Evolutionary conservation across 1,284 basidiomycete genomes (phyloP).

Genomic region (Rhizopogon hawkerae): DNA sequence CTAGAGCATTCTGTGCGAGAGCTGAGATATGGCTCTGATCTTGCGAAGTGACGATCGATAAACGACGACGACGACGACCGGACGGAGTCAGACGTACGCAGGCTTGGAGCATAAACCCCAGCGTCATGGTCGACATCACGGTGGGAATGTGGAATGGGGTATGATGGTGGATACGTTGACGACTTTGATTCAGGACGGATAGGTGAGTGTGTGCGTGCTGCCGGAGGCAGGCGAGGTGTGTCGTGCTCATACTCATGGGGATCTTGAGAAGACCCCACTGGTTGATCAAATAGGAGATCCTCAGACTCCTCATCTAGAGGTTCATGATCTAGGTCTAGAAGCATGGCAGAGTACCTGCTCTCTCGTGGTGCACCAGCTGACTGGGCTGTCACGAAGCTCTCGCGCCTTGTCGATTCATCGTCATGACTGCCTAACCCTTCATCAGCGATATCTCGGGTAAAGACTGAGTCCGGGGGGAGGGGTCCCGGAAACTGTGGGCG

Average conservation of each 20-base stretch:
- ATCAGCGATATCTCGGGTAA: constrained; percentile 24
- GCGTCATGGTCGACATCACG: constrained; percentile 9
- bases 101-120: constrained; percentile 22
- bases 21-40: constrained; percentile 22
- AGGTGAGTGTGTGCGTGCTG: constrained; percentile 15
- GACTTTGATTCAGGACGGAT: constrained; percentile 15
- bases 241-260: constrained; percentile 2
- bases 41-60: constrained; percentile 26
- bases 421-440: constrained; percentile 32
- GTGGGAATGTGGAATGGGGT: constrained; percentile 14
- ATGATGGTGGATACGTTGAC: constrained; percentile 24
- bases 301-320: constrained; percentile 30
- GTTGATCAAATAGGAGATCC: constrained; percentile 11
- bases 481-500: constrained; percentile 46
- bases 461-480: constrained; percentile 28
- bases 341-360: constrained; percentile 24
- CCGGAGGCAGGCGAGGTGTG: constrained; percentile 17
- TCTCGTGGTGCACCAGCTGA: constrained; percentile 19
- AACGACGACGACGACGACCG: constrained; percentile 27
- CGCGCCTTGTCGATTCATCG: constrained; percentile 32
- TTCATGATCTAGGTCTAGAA: constrained; percentile 6
- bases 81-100: constrained; percentile 19
- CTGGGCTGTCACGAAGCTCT: constrained; percentile 53
- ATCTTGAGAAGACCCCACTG: constrained; percentile 11
- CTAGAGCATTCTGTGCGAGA: constrained; percentile 18